phyloP scores from a whole-genome alignment of 2,329 filamentous ascomycete species.

The Grosmannia serpens region DNA sequence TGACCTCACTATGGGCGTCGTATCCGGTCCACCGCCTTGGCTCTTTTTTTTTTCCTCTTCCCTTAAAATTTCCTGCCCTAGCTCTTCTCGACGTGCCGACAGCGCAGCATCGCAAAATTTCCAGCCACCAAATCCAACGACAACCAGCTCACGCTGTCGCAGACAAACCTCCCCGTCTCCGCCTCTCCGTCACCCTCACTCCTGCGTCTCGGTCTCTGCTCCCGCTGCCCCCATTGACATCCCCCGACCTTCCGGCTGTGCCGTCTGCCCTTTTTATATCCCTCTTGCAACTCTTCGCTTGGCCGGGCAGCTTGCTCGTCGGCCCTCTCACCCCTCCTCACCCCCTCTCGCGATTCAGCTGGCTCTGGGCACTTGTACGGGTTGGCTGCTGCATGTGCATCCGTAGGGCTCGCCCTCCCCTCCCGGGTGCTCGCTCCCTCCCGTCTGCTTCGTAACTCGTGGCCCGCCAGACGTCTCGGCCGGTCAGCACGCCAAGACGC shows the following conservation, averaged over 20 bases:
- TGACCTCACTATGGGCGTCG: background rate
- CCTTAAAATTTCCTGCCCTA: conserved; percentile 1
- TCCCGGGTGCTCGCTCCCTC: background rate
- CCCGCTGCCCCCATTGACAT: background rate
- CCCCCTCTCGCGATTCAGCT: background rate
- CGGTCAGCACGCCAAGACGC: too few relatives aligned
- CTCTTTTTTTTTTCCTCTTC: background rate
- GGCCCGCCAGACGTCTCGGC: background rate
- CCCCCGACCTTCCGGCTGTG: background rate
- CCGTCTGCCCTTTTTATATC: background rate
- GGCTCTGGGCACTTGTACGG: too few relatives aligned
- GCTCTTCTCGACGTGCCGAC: conserved; percentile 3
- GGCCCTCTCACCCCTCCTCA: background rate
- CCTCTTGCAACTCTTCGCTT: background rate
- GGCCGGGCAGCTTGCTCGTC: background rate
- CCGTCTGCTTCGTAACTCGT: background rate
- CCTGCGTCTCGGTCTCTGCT: background rate
- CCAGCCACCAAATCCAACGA: conserved; percentile 2
- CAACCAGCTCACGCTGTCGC: background rate
- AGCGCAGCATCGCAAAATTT: conserved; percentile 6
- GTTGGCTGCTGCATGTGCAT: too few relatives aligned
- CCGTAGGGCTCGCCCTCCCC: background rate
- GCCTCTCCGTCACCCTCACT: background rate
- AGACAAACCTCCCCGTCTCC: background rate
- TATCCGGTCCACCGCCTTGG: background rate